phyloP scores from a whole-genome alignment of 2,329 filamentous ascomycete species.

The Rhytidhysteron rufulum region DNA sequence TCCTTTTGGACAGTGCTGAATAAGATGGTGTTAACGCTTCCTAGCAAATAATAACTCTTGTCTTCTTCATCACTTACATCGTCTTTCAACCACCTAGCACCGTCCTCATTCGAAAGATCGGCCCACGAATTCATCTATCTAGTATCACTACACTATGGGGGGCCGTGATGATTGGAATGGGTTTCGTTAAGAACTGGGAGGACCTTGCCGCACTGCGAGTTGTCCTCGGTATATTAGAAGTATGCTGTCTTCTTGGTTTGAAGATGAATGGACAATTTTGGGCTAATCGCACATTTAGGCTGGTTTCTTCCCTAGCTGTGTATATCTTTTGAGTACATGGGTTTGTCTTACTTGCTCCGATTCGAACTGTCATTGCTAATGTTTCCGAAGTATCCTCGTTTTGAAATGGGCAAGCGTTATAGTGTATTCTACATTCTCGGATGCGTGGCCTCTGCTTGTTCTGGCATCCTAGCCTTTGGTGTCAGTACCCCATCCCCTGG shows the following conservation, averaged over 20 bases:
- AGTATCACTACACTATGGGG: slow-evolving; percentile 38
- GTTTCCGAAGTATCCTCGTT: slow-evolving; percentile 51
- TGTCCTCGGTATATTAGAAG: slow-evolving; percentile 37
- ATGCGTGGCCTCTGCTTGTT: slow-evolving; percentile 61
- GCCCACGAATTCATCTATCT: slow-evolving; percentile 35
- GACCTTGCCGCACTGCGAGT: slow-evolving; percentile 34
- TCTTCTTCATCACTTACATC: slow-evolving; percentile 44
- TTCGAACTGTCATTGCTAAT: too few species aligned
- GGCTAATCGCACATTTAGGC: slow-evolving; percentile 10
- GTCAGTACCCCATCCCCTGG: slow-evolving; percentile 31
- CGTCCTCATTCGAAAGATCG: slow-evolving; percentile 38
- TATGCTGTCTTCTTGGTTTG: slow-evolving; percentile 9
- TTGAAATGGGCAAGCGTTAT: slow-evolving; percentile 67
- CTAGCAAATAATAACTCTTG: slow-evolving; percentile 57
- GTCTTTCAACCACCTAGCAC: slow-evolving; percentile 41
- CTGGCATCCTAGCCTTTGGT: slow-evolving; percentile 67
- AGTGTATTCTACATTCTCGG: slow-evolving; percentile 67
- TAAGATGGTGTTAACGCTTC: slow-evolving; percentile 2
- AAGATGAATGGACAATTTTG: background rate
- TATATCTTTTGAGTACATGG: slow-evolving; percentile 44
- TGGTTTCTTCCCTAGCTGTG: slow-evolving; percentile 39
- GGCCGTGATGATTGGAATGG: slow-evolving; percentile 43
- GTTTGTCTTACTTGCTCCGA: too few species aligned
- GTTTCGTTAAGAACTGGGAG: slow-evolving; percentile 34
- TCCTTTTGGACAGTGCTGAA: background rate